phyloP scores from a whole-genome alignment of 1,284 basidiomycete genomes.

The Ustilago hordei region DNA sequence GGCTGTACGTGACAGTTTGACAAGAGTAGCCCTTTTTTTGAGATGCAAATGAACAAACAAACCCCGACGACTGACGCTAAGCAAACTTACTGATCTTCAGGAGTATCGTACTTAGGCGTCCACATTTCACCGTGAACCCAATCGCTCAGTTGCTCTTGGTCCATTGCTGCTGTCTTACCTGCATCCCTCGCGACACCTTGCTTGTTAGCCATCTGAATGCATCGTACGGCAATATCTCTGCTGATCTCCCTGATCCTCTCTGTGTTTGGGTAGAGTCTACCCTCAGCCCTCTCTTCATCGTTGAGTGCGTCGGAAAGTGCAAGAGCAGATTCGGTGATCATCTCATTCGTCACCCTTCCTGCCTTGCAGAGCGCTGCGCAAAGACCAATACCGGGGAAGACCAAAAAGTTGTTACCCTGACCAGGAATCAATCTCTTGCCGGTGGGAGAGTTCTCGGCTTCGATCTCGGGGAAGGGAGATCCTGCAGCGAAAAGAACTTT shows the following conservation, averaged over 20 bases:
- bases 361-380: constrained; percentile 76
- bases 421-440: constrained; percentile 79
- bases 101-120: constrained; percentile 56
- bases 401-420: constrained; percentile 86
- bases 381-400: constrained; percentile 63
- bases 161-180: constrained; percentile 62
- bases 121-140: constrained; percentile 68
- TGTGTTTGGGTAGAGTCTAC: constrained; percentile 62
- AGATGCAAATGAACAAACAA: not conserved
- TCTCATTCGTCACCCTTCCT: constrained; percentile 78
- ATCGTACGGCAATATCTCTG: constrained; percentile 58
- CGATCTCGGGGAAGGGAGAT: constrained; percentile 82
- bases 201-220: constrained; percentile 65
- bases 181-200: constrained; percentile 58
- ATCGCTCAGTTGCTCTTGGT: constrained; percentile 56
- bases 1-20: not conserved
- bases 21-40: not conserved
- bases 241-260: constrained; percentile 65
- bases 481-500: constrained; percentile 86
- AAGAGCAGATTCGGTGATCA: constrained; percentile 76
- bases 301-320: constrained; percentile 83
- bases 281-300: constrained; percentile 75
- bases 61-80: not conserved
- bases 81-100: constrained; percentile 8
- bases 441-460: constrained; percentile 72